Evolutionary conservation across 306 rosid species (phyloP).

Genomic region (Malus sylvestris): DNA sequence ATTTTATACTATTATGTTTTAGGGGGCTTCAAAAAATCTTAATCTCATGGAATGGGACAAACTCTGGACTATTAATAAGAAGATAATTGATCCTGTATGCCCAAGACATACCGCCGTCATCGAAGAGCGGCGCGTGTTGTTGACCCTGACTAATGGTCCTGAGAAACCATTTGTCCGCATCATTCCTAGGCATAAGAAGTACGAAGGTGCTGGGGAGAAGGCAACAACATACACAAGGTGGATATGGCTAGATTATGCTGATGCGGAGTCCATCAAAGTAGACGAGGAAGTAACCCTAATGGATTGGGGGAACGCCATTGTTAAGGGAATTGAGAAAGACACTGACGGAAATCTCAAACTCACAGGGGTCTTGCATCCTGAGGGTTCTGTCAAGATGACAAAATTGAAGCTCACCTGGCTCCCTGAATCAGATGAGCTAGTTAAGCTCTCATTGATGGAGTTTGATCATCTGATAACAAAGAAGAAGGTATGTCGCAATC

Average conservation of each 20-base stretch:
- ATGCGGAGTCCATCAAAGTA: conserved; percentile 50
- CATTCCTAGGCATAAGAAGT: conserved; percentile 86
- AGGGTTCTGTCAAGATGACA: conserved; percentile 89
- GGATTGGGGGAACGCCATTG: conserved; percentile 97
- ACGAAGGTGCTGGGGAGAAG: conserved; percentile 80
- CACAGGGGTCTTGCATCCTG: conserved; percentile 77
- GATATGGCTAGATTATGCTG: conserved; percentile 72
- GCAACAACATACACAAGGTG: conserved; percentile 57
- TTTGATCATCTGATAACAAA: conserved; percentile 82
- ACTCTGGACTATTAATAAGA: conserved; percentile 89
- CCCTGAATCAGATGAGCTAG: conserved; percentile 66
- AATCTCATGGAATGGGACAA: conserved; percentile 99
- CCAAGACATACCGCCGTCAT: conserved; percentile 84
- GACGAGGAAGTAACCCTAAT: conserved; percentile 85
- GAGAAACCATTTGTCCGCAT: conserved; percentile 65
- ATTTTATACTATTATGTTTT: conserved; percentile 13
- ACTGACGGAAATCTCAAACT: conserved; percentile 57
- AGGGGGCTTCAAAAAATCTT: conserved; percentile 95
- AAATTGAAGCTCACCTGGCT: conserved; percentile 93
- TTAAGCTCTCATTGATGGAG: conserved; percentile 64
- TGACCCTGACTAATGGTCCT: conserved; percentile 78
- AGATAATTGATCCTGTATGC: conserved; percentile 92
- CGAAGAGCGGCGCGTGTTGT: conserved; percentile 57
- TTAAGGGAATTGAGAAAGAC: conserved; percentile 61
- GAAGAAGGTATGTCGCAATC: conserved; percentile 65